Conservation (phyloP, 148 eudicot species). For the Camellia sinensis region DNA sequence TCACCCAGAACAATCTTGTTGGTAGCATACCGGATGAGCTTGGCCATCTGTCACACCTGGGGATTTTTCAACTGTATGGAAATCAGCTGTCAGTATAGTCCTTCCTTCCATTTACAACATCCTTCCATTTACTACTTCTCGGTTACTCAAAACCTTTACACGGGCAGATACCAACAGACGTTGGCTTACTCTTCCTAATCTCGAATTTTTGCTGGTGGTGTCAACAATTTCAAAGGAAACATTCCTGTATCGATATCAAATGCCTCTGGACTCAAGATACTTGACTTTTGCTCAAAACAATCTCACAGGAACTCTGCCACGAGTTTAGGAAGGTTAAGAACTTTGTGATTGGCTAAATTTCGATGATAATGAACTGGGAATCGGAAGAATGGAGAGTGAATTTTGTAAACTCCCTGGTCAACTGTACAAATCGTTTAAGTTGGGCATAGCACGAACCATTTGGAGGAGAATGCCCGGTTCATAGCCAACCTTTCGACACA, state of each 20-base stretch:
- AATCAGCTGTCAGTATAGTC: conserved; percentile 16
- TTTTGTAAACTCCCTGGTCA: too few relatives aligned
- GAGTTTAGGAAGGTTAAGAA: too few relatives aligned
- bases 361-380: conserved; percentile 12
- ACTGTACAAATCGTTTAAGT: too few relatives aligned
- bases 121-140: conserved; percentile 8
- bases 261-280: too few relatives aligned
- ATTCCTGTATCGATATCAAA: too few relatives aligned
- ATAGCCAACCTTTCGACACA: too few relatives aligned
- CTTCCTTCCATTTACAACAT: conserved; percentile 26
- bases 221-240: conserved; percentile 24
- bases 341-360: conserved; percentile 6
- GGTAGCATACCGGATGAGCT: conserved; percentile 25
- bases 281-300: neutral
- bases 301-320: neutral
- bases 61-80: neutral
- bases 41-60: conserved; percentile 6
- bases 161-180: conserved; percentile 14
- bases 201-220: conserved; percentile 10
- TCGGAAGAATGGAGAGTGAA: too few relatives aligned
- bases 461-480: too few relatives aligned
- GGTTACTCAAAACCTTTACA: conserved; percentile 9
- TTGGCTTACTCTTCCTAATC: conserved; percentile 25
- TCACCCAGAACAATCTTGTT: neutral
- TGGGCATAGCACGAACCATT: too few relatives aligned